Base-by-base conservation (phyloP, 169 alveolate genomes). In the Miamiensis avidus region DNA sequence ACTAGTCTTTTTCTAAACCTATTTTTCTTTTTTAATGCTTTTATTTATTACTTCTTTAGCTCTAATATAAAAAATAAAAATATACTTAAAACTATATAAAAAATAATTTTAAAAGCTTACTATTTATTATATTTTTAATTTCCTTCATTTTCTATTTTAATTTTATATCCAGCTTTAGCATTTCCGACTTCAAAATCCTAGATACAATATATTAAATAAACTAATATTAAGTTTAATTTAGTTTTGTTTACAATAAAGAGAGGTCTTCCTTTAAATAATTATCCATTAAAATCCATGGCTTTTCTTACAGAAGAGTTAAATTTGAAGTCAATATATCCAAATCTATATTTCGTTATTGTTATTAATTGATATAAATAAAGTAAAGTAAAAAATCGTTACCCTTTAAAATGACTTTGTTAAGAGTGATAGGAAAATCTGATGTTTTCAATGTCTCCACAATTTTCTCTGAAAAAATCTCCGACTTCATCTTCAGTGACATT, bases 321-420 rank as follows among this genome's bases (percentile, higher is more conserved):
- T 29, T 82, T 81, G 75, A 82, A 82, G 34, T 82, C 87, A 65
- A 82, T 74, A 29, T 74, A 82, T 11, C 82, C 87, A 74, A 82
- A 82, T 6, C 69, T 49, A 49, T 49, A 49, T 49, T 11, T 11
- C 4, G 20, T 49, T 49, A 49, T 49, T 49, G 4, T 49, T 49
- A 49, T 11, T 49, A 49, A 49, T 11, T 49, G 20, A 49, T 11
- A 11, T 49, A 49, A 49, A 49, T 49, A 49, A 49, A 11, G 4
- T 49, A 49, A 49, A 49, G 20, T 49, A 49, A 49, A 49, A 49
- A 49, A n/a, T n/a, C n/a, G n/a, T 49, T 49, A 49, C 69, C 87
- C 87, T 34, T 82, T 82, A 34, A 82, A 82, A 73, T 34, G 26
- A 25, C 34, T 29, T n/a, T 34, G 31, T 0, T 28, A 27, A 32